Evolutionary conservation across 306 rosid genomes (phyloP).

Genomic region (cucumber (Cucumis sativus)): Cucumber_9930_V3 NC_026655.2:32591501-32592000

Average conservation of each 20-base stretch:
- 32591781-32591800: too few species aligned
- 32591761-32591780: too few species aligned
- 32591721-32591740: too few species aligned
- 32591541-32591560: neutral
- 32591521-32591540: neutral
- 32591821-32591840: too few species aligned
- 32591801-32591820: too few species aligned
- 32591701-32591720: too few species aligned
- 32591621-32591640: too few species aligned
- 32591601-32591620: neutral
- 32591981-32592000: neutral
- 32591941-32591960: neutral
- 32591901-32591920: neutral
- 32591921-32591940: neutral
- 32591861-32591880: too few species aligned
- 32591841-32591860: too few species aligned
- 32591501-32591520: neutral
- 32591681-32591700: neutral
- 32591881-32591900: neutral
- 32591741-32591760: too few species aligned
- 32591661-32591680: too few species aligned
- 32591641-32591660: neutral
- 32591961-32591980: neutral
- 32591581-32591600: neutral
- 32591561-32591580: neutral